Percentiles rank a stretch among this genome's conserved stretches.
These are phyloP conservation scores for Candida neerlandica DNA, from an alignment of 1,139 yeast species.

Conservation along the genomic window DNA sequence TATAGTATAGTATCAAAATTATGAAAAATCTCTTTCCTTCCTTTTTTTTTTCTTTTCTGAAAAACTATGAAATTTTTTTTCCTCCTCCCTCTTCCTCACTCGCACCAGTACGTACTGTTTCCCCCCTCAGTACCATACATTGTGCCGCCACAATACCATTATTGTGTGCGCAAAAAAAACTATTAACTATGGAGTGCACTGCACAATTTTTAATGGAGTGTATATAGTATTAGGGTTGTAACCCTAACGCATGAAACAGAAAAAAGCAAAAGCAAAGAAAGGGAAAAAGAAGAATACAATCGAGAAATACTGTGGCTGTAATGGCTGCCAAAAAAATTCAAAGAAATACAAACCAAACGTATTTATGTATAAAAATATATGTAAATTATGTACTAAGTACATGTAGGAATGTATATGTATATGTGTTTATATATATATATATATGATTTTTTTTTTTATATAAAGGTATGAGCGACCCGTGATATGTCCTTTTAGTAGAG, in stretches of 20 bases:
- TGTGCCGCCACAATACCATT: background rate
- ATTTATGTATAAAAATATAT: background rate
- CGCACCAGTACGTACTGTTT: background rate
- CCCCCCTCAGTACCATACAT: background rate
- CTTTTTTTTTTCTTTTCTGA: slow-evolving; percentile 1
- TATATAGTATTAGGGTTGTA: slow-evolving; percentile 11
- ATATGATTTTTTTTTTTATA: background rate
- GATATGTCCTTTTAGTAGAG: background rate
- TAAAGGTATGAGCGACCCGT: background rate
- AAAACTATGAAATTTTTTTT: slow-evolving; percentile 3
- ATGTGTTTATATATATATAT: background rate
- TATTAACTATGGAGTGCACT: slow-evolving; percentile 1
- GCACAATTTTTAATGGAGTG: slow-evolving; percentile 1
- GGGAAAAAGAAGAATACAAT: too few species aligned
- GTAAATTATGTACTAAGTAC: background rate
- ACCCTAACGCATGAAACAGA: slow-evolving; percentile 6
- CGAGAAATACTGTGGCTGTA: too few species aligned
- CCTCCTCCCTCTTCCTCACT: background rate
- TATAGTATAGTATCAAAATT: slow-evolving; percentile 12
- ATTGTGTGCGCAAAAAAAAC: slow-evolving; percentile 3
- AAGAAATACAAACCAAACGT: background rate
- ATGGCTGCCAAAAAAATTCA: background rate
- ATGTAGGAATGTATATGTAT: background rate
- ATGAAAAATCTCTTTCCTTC: slow-evolving; percentile 17
- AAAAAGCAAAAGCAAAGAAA: background rate